Evolutionary conservation across 208 protist genomes (phyloP), one percentile per base, ranked within the genome.

Genomic region (Phytomonas sp.): DNA sequence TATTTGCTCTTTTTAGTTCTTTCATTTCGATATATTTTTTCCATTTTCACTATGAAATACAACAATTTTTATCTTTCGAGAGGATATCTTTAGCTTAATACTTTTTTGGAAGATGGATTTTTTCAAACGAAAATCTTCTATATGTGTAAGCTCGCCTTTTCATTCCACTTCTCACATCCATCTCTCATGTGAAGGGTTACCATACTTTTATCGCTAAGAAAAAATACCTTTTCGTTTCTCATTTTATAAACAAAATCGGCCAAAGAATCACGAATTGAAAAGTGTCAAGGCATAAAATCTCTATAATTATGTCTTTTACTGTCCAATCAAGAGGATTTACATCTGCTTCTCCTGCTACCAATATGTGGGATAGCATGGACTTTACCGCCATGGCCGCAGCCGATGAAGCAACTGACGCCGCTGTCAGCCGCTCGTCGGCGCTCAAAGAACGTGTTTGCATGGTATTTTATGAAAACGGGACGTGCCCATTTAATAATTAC

Each of bases 401-500:
- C n/a, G 60, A 60, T 16, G 32, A 45, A 30, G 70, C 62, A 4
- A 60, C 64, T 33, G 45, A 5, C 2, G 8, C 49, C 23, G 29
- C 32, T 33, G 64, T 49, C 40, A 49, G 40, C 23, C 36, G n/a
- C 42, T 61, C 30, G 32, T 29, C 37, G 11, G 33, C 34, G 11
- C 6, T 33, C 23, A 94, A 92, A 70, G 56, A 84, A 12, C 83
- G 85, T 26, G 78, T 92, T 30, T 94, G 89, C 59, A 77, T 87
- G 31, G 75, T 83, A 8, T 94, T 83, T 68, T 94, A 87, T 71
- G 79, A 94, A 62, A 75, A 66, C 49, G 86, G 71, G 14, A 65
- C 77, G 65, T 92, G 89, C 69, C 84, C 89, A 0, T 94, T 76
- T 63, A 70, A 73, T 4, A 66, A 66, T 42, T 67, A 76, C 60